phyloP scores from a whole-genome alignment of 139 green algal genomes.

The Prasinococcaceae sp. region DNA sequence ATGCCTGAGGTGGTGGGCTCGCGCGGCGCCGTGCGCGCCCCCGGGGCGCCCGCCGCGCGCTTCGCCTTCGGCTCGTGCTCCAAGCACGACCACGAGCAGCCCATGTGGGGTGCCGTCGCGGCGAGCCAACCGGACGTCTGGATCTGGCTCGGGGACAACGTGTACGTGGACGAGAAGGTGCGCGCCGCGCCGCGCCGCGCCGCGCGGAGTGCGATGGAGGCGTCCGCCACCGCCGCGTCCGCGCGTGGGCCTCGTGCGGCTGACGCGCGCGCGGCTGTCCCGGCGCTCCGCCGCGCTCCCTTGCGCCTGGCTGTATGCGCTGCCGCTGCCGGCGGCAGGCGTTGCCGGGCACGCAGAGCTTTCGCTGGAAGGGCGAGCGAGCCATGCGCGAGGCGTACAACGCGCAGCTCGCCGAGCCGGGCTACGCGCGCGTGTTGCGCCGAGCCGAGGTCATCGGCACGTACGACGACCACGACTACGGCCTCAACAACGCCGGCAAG shows the following conservation, averaged over 20 bases:
- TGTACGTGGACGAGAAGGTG: slow-evolving; percentile 23
- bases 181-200: neutral
- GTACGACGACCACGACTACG: slow-evolving; percentile 35
- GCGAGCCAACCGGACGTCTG: slow-evolving; percentile 9
- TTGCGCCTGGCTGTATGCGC: neutral
- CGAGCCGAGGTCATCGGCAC: slow-evolving; percentile 18
- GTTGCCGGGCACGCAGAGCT: too few relatives aligned
- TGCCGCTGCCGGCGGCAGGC: neutral
- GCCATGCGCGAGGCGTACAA: slow-evolving; percentile 3
- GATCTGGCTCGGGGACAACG: slow-evolving; percentile 27
- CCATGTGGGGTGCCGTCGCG: slow-evolving; percentile 15
- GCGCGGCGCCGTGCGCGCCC: neutral
- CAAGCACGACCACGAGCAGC: slow-evolving; percentile 13
- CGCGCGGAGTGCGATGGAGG: slow-evolving; percentile 4
- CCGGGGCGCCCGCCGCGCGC: neutral
- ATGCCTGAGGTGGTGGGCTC: too few relatives aligned
- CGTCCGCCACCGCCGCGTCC: neutral
- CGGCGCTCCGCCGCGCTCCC: too few relatives aligned
- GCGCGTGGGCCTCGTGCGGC: neutral
- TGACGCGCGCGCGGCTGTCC: too few relatives aligned
- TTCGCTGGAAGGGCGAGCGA: too few relatives aligned
- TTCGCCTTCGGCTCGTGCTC: slow-evolving; percentile 20
- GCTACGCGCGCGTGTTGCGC: slow-evolving; percentile 1
- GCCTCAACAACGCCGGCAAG: slow-evolving; percentile 25
- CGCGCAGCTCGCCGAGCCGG: neutral